Evolutionary conservation across 805 yeast genomes (phyloP).

Genomic region (Phaffomyces thermotolerans): DNA sequence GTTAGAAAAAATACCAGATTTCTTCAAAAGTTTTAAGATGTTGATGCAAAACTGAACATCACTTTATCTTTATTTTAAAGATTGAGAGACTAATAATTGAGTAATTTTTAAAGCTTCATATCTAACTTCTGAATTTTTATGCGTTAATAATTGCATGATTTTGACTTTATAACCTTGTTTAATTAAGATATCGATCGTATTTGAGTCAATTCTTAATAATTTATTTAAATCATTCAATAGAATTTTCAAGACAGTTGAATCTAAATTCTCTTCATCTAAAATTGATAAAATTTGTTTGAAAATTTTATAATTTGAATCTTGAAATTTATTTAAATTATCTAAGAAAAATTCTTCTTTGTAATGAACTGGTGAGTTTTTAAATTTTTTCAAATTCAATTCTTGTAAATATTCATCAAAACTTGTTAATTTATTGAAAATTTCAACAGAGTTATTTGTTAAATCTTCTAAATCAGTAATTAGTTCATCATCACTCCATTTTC

Average conservation of each 20-base stretch:
- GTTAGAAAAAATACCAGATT: constrained; percentile 3
- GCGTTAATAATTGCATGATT: constrained; percentile 78
- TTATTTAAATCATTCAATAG: constrained; percentile 62
- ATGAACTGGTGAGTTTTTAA: constrained; percentile 92
- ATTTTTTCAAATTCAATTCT: constrained; percentile 70
- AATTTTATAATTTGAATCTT: constrained; percentile 67
- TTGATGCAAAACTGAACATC: too few relatives aligned
- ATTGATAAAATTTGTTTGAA: constrained; percentile 54
- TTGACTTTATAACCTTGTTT: constrained; percentile 61
- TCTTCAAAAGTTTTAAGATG: neutral
- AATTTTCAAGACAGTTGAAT: constrained; percentile 42
- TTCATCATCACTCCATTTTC: constrained; percentile 95
- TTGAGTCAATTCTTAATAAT: constrained; percentile 56
- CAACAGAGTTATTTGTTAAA: constrained; percentile 55
- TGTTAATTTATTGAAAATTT: constrained; percentile 70
- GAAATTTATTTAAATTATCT: constrained; percentile 70
- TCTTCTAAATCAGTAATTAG: constrained; percentile 61
- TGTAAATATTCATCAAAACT: constrained; percentile 88
- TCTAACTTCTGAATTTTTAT: constrained; percentile 78
- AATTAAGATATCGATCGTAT: constrained; percentile 46
- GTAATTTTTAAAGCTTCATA: constrained; percentile 94
- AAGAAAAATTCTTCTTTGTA: constrained; percentile 84
- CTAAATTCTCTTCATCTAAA: constrained; percentile 33
- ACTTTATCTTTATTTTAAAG: constrained; percentile 34
- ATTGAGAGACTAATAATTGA: constrained; percentile 85